Evolutionary conservation across 208 protist genomes (phyloP).

Genomic region (Trypanosoma grayi): DNA sequence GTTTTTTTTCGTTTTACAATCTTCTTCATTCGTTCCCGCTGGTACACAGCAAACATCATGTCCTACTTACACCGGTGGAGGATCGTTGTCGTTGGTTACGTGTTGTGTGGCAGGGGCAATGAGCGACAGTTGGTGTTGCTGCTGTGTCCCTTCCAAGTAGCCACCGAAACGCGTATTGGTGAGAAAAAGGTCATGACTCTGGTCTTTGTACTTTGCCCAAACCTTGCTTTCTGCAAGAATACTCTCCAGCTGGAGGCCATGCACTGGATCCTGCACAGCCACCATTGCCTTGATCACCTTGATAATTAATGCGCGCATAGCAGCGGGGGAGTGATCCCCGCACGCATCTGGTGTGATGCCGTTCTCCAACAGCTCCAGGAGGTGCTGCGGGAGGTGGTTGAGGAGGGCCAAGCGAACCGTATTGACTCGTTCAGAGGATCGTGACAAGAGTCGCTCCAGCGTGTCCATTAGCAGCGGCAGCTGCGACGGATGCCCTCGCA

Average conservation of each 20-base stretch:
- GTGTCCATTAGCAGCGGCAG: slow-evolving; percentile 51
- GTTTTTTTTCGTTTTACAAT: not conserved
- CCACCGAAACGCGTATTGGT: slow-evolving; percentile 49
- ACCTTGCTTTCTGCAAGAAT: slow-evolving; percentile 57
- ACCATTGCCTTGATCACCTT: slow-evolving; percentile 85
- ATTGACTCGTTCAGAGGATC: slow-evolving; percentile 29
- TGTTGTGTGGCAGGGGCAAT: not conserved
- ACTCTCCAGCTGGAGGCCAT: slow-evolving; percentile 33
- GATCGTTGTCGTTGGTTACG: slow-evolving; percentile 4
- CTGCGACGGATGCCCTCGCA: slow-evolving; percentile 20
- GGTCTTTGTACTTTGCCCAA: slow-evolving; percentile 87
- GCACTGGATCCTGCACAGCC: slow-evolving; percentile 36
- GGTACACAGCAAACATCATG: not conserved
- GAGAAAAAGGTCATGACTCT: slow-evolving; percentile 92
- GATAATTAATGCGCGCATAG: slow-evolving; percentile 77
- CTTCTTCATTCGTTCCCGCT: not conserved
- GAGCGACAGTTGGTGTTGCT: slow-evolving; percentile 18
- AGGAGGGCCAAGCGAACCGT: slow-evolving; percentile 29
- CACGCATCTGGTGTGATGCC: slow-evolving; percentile 37
- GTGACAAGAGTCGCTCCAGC: slow-evolving; percentile 54
- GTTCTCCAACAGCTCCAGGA: slow-evolving; percentile 63
- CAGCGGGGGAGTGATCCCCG: slow-evolving; percentile 39
- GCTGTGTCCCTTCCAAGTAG: slow-evolving; percentile 46
- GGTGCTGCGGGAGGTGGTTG: slow-evolving; percentile 42
- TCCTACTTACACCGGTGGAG: slow-evolving; percentile 15